Conservation (phyloP, 192 early-diverging fungal genomes). For the Coemansia sp. region DNA sequence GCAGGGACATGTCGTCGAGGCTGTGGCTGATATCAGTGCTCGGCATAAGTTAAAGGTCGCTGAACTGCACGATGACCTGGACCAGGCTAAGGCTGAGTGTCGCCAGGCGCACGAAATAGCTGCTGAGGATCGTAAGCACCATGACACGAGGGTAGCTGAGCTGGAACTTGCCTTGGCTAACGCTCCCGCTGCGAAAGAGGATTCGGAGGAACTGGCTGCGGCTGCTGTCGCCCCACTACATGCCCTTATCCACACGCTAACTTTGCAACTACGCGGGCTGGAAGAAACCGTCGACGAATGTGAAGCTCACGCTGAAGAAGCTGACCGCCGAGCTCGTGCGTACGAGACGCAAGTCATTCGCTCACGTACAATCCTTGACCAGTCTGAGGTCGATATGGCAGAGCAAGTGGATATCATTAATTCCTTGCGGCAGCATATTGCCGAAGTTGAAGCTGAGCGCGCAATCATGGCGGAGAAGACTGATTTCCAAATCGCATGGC, state of each 20-base stretch:
- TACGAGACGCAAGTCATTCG: conserved; percentile 15
- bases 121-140: conserved; percentile 9
- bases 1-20: conserved; percentile 50
- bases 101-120: conserved; percentile 35
- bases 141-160: conserved; percentile 27
- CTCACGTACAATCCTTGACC: conserved; percentile 14
- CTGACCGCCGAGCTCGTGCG: neutral
- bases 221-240: conserved; percentile 16
- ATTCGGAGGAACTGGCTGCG: conserved; percentile 18
- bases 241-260: conserved; percentile 31
- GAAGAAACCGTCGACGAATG: conserved; percentile 23
- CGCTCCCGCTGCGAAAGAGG: conserved; percentile 5
- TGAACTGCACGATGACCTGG: conserved; percentile 19
- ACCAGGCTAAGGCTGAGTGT: conserved; percentile 20
- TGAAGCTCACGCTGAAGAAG: conserved; percentile 19
- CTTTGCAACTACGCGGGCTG: conserved; percentile 22
- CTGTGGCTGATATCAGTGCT: conserved; percentile 37
- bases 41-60: conserved; percentile 32
- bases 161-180: conserved; percentile 4
- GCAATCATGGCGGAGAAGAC: conserved; percentile 49
- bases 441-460: conserved; percentile 47
- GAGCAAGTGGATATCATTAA: conserved; percentile 31
- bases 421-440: conserved; percentile 31
- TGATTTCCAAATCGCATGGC: conserved; percentile 55
- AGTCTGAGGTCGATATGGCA: conserved; percentile 48